phyloP scores from a whole-genome alignment of 2,329 filamentous ascomycete genomes.

The Sporothrix globosa region DNA sequence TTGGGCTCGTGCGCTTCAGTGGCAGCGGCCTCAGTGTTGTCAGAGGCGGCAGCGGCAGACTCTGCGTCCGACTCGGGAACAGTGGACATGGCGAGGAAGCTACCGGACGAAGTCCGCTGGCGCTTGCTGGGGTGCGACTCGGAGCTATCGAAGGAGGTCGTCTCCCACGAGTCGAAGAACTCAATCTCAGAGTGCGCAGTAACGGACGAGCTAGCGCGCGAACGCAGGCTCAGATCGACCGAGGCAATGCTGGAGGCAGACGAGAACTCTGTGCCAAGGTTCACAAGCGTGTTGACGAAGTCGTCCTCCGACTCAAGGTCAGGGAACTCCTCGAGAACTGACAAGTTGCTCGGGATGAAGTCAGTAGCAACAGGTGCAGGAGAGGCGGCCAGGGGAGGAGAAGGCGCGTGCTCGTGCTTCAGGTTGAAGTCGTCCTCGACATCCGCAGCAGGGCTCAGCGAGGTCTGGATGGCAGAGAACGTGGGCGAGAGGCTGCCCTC shows the following conservation, averaged over 20 bases:
- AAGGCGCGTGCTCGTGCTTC: constrained; percentile 50
- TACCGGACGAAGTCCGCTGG: constrained; percentile 50
- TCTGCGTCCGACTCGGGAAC: constrained; percentile 34
- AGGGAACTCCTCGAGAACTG: constrained; percentile 81
- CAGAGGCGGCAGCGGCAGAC: constrained; percentile 36
- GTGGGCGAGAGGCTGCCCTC: constrained; percentile 60
- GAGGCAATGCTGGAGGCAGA: constrained; percentile 48
- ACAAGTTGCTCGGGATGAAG: constrained; percentile 64
- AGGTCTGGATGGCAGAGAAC: constrained; percentile 64
- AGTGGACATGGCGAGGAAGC: constrained; percentile 48
- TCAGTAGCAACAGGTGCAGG: constrained; percentile 53
- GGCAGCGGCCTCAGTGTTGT: constrained; percentile 32
- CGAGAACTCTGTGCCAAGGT: constrained; percentile 57
- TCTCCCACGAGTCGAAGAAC: constrained; percentile 70
- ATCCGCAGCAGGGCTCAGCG: constrained; percentile 64
- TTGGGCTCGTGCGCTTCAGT: constrained; percentile 26
- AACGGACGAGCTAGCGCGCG: constrained; percentile 68
- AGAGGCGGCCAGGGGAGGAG: constrained; percentile 37
- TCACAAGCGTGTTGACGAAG: constrained; percentile 73
- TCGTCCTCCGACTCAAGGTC: constrained; percentile 92
- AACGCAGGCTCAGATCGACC: constrained; percentile 54
- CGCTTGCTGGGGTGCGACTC: constrained; percentile 64
- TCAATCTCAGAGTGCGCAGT: constrained; percentile 78
- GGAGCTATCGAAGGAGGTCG: constrained; percentile 57
- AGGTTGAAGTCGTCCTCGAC: constrained; percentile 56